Conservation (phyloP, 73 alveolate species). For the Paramecium sexaurelia region DNA sequence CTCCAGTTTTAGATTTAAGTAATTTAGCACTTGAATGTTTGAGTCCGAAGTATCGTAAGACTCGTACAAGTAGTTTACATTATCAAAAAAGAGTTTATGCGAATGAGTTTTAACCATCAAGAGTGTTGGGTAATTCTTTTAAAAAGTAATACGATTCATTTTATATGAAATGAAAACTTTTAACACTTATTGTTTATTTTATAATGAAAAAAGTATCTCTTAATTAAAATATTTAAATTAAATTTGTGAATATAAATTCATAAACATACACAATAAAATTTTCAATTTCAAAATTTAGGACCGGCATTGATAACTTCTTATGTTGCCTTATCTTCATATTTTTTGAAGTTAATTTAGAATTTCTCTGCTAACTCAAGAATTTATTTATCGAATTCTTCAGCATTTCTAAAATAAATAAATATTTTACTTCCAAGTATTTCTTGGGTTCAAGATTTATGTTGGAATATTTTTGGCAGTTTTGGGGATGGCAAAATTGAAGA, state of each 20-base stretch:
- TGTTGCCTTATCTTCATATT: constrained; percentile 64
- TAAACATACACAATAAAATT: background rate
- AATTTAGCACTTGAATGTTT: constrained; percentile 17
- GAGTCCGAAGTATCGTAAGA: background rate
- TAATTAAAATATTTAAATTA: no score
- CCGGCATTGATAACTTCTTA: constrained; percentile 62
- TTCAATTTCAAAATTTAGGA: constrained; percentile 56
- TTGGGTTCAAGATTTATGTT: constrained; percentile 79
- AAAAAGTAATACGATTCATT: background rate
- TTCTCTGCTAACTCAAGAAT: constrained; percentile 45
- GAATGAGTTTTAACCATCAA: constrained; percentile 1
- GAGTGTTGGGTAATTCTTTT: background rate
- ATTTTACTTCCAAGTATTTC: constrained; percentile 79
- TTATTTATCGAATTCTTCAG: constrained; percentile 46
- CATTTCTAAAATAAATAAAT: constrained; percentile 14
- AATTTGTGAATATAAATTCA: background rate
- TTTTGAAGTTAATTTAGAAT: constrained; percentile 60
- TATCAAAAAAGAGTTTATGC: background rate
- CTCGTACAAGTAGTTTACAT: background rate
- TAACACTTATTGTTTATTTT: background rate
- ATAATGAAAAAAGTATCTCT: background rate
- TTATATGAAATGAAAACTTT: background rate
- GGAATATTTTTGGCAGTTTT: constrained; percentile 84
- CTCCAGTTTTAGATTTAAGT: background rate
- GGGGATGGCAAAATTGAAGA: constrained; percentile 87